These are phyloP conservation scores for Mycena leptocephala DNA, from an alignment of 768 basidiomycete genomes.

Conservation along the genomic window DNA sequence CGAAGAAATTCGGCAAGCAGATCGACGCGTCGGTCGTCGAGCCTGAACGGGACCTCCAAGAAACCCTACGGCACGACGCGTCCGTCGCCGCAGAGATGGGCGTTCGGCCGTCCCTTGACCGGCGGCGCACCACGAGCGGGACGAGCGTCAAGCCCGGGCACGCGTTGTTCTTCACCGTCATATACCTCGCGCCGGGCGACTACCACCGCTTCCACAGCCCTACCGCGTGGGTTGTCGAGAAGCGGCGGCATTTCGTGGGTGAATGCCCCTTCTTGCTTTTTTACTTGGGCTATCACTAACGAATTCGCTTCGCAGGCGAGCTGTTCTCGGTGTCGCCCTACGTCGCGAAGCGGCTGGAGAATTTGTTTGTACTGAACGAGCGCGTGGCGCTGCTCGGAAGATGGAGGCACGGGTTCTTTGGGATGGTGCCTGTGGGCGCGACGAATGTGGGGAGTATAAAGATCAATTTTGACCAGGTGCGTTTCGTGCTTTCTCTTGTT, in stretches of 20 bases:
- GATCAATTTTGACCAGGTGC: constrained; percentile 93
- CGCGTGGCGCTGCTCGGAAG: constrained; percentile 95
- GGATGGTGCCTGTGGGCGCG: constrained; percentile 98
- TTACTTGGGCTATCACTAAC: constrained; percentile 3
- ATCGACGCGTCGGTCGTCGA: constrained; percentile 85
- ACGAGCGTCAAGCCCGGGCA: constrained; percentile 80
- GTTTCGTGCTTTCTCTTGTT: not conserved
- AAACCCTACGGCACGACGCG: constrained; percentile 76
- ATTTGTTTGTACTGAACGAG: constrained; percentile 98
- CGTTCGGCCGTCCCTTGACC: constrained; percentile 57
- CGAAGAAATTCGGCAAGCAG: constrained; percentile 75
- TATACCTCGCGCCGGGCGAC: constrained; percentile 98
- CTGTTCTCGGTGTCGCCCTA: constrained; percentile 97
- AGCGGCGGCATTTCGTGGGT: constrained; percentile 95
- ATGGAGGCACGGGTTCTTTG: constrained; percentile 97
- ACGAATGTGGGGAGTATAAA: constrained; percentile 98
- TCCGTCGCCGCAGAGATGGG: constrained; percentile 85
- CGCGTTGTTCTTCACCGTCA: constrained; percentile 92
- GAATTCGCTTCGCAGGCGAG: constrained; percentile 70
- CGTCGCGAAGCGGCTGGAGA: constrained; percentile 92
- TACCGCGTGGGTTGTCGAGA: constrained; percentile 97
- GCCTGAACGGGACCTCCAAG: constrained; percentile 66
- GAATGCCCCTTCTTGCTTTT: constrained; percentile 39
- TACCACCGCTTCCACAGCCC: constrained; percentile 99
- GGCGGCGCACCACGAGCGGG: constrained; percentile 58